phyloP scores from a whole-genome alignment of 495 filamentous ascomycete species.

The Aspergillus egyptiacus region DNA sequence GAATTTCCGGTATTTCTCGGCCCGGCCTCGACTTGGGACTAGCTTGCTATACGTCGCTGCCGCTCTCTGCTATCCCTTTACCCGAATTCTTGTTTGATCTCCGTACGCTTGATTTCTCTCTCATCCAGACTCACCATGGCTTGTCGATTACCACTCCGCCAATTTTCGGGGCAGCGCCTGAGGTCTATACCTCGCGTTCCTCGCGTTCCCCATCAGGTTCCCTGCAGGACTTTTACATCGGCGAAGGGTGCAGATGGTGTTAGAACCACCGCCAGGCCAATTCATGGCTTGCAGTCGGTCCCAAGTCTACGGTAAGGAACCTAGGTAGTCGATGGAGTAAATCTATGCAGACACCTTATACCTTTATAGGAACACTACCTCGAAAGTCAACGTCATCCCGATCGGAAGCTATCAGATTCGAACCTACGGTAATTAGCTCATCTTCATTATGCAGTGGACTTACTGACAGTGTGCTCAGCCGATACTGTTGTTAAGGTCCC shows the following conservation, averaged over 20 bases:
- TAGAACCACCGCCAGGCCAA: slow-evolving; percentile 1
- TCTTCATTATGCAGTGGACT: neutral
- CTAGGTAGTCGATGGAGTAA: too few species aligned
- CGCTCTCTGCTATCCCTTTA: slow-evolving; percentile 3
- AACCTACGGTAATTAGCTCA: slow-evolving; percentile 30
- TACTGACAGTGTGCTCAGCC: slow-evolving; percentile 39
- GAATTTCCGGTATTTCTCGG: slow-evolving; percentile 29
- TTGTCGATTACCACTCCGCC: slow-evolving; percentile 38
- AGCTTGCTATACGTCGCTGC: slow-evolving; percentile 13
- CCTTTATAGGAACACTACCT: slow-evolving; percentile 21
- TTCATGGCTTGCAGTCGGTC: slow-evolving; percentile 27
- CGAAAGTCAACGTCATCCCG: slow-evolving; percentile 23
- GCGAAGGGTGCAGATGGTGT: slow-evolving; percentile 4
- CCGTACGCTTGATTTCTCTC: neutral
- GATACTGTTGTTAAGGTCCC: slow-evolving; percentile 89
- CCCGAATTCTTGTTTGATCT: neutral
- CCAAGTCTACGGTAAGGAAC: slow-evolving; percentile 24
- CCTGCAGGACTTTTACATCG: slow-evolving; percentile 18
- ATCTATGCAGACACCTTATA: slow-evolving; percentile 4
- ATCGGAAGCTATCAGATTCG: slow-evolving; percentile 33
- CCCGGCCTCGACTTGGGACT: slow-evolving; percentile 18
- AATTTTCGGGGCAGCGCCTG: slow-evolving; percentile 33
- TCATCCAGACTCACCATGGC: slow-evolving; percentile 25
- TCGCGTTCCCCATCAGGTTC: slow-evolving; percentile 15
- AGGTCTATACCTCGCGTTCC: slow-evolving; percentile 26